Base-by-base conservation (phyloP, 768 basidiomycete genomes). In the Collybiopsis luxurians region DNA sequence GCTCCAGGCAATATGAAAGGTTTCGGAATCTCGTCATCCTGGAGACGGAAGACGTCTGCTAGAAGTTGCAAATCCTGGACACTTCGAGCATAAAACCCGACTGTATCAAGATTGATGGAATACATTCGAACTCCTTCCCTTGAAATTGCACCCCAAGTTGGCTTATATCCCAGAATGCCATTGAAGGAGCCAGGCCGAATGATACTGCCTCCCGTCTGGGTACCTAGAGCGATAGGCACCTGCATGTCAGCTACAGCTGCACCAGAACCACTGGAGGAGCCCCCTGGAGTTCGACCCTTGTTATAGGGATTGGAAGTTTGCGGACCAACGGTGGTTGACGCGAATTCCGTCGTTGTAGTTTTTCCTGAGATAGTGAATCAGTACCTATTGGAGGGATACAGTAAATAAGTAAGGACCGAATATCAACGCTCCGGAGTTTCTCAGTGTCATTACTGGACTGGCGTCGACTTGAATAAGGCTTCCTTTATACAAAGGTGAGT, bases 181-280 rank as follows among this genome's bases (percentile, higher is more conserved):
- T 61, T 61, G 53, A 59, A 63, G 2, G 62, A 63, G 2, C 52
- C 62, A 11, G 62, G 62, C 15, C 62, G 62, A 11, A 63, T 61
- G 31, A 59, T 60, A 49, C 62, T 63, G 36, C 62, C 62, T 10
- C 59, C 40, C 4, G 62, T 63, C 27, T 63, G 62, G 13, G 62
- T 63, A 13, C 62, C 62, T 2, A 63, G 53, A 24, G 60, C 55
- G 26, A 63, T n/a, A 4, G 62, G 62, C 1, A 61, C 60, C 34
- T 62, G 58, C 52, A 63, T 45, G 60, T 60, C 46, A 21, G 28
- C 63, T 62, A 60, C 44, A 44, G 60, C 50, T 59, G 64, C 61
- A 50, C 56, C 61, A 39, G 65, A 58, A 47, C 61, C 59, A 3
- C 61, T 60, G 31, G 62, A 63, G 7, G 62, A 63, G 3, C 62